Conservation (phyloP, 805 yeast genomes). For the Naumovozyma dairenensis region DNA sequence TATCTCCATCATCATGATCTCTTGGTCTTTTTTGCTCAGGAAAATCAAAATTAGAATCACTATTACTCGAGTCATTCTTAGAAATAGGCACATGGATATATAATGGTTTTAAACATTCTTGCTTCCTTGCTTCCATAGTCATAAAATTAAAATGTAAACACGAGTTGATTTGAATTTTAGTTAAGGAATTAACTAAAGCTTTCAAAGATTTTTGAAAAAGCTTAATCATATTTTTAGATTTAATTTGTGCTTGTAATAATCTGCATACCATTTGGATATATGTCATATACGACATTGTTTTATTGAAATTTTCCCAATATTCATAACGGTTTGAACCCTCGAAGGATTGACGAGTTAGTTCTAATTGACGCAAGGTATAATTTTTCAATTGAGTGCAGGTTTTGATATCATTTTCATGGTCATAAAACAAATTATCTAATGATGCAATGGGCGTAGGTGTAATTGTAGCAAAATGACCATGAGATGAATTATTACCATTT, state of each 20-base stretch:
- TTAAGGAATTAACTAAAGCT: constrained; percentile 42
- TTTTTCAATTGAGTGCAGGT: constrained; percentile 50
- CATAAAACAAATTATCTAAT: constrained; percentile 46
- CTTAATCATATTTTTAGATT: constrained; percentile 36
- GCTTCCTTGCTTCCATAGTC: too few relatives aligned
- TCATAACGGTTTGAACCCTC: constrained; percentile 39
- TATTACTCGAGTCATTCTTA: too few relatives aligned
- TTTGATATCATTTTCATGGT: constrained; percentile 47
- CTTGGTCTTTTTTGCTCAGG: too few relatives aligned
- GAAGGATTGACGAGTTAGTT: constrained; percentile 41
- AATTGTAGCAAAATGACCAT: too few relatives aligned
- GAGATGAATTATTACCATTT: too few relatives aligned
- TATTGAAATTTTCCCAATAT: constrained; percentile 45
- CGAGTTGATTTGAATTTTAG: constrained; percentile 58
- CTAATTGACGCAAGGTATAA: constrained; percentile 38
- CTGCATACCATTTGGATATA: constrained; percentile 48
- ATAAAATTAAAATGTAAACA: constrained; percentile 39
- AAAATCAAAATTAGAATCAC: too few relatives aligned
- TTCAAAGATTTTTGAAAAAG: constrained; percentile 42
- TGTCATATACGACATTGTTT: constrained; percentile 43
- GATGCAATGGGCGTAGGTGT: too few relatives aligned
- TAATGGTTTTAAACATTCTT: too few relatives aligned
- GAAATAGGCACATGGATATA: too few relatives aligned
- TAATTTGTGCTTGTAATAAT: constrained; percentile 42
- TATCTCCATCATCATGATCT: too few relatives aligned